These are phyloP conservation scores for Cenchrus americanus DNA, from an alignment of 176 grass and related monocot species.

Conservation along the genomic window DNA sequence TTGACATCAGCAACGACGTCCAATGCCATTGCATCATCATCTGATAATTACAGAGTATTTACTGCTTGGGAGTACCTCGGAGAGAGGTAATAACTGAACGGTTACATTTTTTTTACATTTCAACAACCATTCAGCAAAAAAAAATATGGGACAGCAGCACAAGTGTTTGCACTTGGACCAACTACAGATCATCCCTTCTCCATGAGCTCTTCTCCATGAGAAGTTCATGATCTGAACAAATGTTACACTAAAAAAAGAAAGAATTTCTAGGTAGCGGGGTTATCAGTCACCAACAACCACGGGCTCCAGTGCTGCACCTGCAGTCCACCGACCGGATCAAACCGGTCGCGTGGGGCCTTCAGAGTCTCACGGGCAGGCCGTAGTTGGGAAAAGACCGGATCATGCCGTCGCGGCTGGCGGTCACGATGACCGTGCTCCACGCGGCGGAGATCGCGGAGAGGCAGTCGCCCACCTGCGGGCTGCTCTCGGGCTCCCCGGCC, in stretches of 20 bases:
- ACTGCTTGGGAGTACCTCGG: not conserved
- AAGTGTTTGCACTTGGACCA: constrained; percentile 2
- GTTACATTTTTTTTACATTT: not conserved
- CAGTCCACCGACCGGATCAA: not conserved
- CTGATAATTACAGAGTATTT: not conserved
- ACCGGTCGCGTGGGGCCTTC: not conserved
- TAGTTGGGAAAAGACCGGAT: constrained; percentile 89
- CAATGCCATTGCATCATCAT: not conserved
- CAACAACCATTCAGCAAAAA: not conserved
- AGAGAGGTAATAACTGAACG: not conserved
- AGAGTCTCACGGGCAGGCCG: constrained; percentile 69
- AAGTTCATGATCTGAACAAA: constrained; percentile 9
- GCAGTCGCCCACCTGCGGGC: not conserved
- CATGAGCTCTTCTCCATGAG: not conserved
- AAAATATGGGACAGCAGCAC: not conserved
- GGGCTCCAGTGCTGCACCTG: not conserved
- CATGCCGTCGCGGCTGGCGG: constrained; percentile 64
- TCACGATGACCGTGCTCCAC: constrained; percentile 79
- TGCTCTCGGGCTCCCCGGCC: not conserved
- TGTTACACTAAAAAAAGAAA: not conserved
- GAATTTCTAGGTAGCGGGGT: not conserved
- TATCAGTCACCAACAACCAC: not conserved
- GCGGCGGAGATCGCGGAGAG: constrained; percentile 46
- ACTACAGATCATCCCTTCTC: constrained; percentile 12
- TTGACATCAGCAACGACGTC: not conserved